Evolutionary conservation across 2,329 filamentous ascomycete genomes (phyloP), one percentile per base, ranked within the genome.

Genomic region (Neocucurbitaria cava): DNA sequence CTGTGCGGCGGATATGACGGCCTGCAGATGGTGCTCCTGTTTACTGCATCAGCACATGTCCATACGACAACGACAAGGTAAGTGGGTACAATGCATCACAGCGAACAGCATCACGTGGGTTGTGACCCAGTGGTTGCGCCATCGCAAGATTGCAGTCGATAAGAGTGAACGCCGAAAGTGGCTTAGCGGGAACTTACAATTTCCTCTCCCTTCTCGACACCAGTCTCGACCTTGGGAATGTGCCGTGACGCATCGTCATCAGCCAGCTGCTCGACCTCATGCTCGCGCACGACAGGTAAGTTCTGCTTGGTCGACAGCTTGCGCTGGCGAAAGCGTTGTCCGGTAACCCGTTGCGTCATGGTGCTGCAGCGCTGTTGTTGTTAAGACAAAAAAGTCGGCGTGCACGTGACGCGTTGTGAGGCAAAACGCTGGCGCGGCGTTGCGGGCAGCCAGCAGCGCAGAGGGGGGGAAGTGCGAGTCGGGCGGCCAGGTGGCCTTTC

Each of bases 141-240:
- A 26, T n/a, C 6, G 38, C 38, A 23, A 40, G 15, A n/a, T 15
- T 15, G 61, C 52, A 9, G 50, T 52, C 42, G 43, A 41, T 46
- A 35, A 59, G 20, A 49, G 52, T 55, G 55, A 55, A 59, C 40
- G 62, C 63, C 67, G 49, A 66, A 74, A 72, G 20, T 13, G 66
- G 70, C 35, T 61, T 70, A 73, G 71, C 59, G 70, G 50, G 21
- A 40, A 91, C 92, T 87, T 79, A 97, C 95, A 81, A 94, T 94
- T 86, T 98, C 93, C 80, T 99, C 95, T 63, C 88, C 91, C 76
- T 96, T 93, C 79, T 99, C 95, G 69, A 99, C 95, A 78, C 95
- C 95, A 65, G 93, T 97, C 75, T 95, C 92, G 75, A 97, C 92
- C 72, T 89, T 91, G 80, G 83, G 87, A 82, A 86, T 91, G 75